Evolutionary conservation across 768 basidiomycete genomes (phyloP), one percentile per base, ranked within the genome.

Genomic region (Boletus speciosus): DNA sequence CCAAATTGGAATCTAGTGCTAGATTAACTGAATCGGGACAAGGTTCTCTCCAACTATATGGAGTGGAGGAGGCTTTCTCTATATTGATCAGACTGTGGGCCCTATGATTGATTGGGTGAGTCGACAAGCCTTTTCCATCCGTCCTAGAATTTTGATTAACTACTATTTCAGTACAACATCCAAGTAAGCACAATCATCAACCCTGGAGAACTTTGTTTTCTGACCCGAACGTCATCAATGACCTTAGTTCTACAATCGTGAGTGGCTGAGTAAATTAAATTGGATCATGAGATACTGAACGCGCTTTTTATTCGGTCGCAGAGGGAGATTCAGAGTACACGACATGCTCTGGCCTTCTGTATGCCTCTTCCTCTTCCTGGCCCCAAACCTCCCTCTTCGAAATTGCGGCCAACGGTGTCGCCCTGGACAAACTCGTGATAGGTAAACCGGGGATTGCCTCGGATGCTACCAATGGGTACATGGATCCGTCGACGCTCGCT

Each of bases 391-490:
- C 78, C 0, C 63, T 82, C 34, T 78, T 81, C 65, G 71, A 81
- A 58, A 79, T 81, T 49, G 69, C 72, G 19, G 75, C 76, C 2
- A 79, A 70, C 54, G 85, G 85, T 21, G 79, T 90, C 9, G 65
- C 76, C 3, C 62, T 82, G 42, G 67, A 78, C 65, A 90, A 91
- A 70, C 74, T 90, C 47, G 81, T 90, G 56, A 86, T 91, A 61
- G 88, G 87, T 5, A 91, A 91, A 69, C 88, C 87, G 1, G 83
- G 81, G 2, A 51, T 75, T 0, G 57, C 58, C 7, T 61, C 70
- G 8, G 81, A 83, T 49, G 83, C 85, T 3, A 77, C 56, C 56
- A 86, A 80, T 57, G 83, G 77, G 5, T 81, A 73, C 54, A 85
- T 91, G 66, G 73, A 71, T 37, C 72, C 84, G 1, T 69, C 74